phyloP scores from a whole-genome alignment of 192 early-diverging fungal species.

The Chytriomyces confervae region DNA sequence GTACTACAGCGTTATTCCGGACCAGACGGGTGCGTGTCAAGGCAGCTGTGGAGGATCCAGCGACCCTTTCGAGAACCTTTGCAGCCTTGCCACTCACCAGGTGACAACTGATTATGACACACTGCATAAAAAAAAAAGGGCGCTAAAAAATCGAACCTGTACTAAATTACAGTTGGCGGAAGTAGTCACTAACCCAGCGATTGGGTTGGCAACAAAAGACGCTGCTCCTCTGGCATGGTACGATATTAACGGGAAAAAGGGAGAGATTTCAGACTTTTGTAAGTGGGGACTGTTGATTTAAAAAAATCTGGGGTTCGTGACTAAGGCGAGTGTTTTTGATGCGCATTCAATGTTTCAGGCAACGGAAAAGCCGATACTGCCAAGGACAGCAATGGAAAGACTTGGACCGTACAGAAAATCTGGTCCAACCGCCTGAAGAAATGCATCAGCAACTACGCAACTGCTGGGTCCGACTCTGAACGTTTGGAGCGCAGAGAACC shows the following conservation, averaged over 20 bases:
- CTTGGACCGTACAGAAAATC: not conserved
- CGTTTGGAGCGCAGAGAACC: not conserved
- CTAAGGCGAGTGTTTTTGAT: too few relatives aligned
- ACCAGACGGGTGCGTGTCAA: conserved; percentile 2
- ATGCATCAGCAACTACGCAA: not conserved
- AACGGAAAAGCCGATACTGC: not conserved
- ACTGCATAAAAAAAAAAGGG: too few relatives aligned
- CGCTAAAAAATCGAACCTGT: too few relatives aligned
- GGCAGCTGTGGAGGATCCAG: not conserved
- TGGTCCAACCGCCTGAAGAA: conserved; percentile 11
- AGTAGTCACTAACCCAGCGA: conserved; percentile 36
- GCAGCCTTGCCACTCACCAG: not conserved
- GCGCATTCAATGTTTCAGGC: not conserved
- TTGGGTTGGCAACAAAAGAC: conserved; percentile 30
- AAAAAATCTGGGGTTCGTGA: not conserved
- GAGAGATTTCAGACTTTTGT: conserved; percentile 21
- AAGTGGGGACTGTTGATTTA: too few relatives aligned
- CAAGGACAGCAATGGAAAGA: too few relatives aligned
- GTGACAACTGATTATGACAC: not conserved
- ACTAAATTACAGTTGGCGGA: conserved; percentile 24
- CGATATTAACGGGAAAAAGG: conserved; percentile 38
- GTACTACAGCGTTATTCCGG: conserved; percentile 12
- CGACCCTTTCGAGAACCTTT: conserved; percentile 7
- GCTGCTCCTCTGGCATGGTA: conserved; percentile 40
- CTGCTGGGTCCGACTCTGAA: not conserved